These are phyloP conservation scores for Ophiostoma angusticollis DNA, from an alignment of 2,329 filamentous ascomycete species.

Conservation along the genomic window DNA sequence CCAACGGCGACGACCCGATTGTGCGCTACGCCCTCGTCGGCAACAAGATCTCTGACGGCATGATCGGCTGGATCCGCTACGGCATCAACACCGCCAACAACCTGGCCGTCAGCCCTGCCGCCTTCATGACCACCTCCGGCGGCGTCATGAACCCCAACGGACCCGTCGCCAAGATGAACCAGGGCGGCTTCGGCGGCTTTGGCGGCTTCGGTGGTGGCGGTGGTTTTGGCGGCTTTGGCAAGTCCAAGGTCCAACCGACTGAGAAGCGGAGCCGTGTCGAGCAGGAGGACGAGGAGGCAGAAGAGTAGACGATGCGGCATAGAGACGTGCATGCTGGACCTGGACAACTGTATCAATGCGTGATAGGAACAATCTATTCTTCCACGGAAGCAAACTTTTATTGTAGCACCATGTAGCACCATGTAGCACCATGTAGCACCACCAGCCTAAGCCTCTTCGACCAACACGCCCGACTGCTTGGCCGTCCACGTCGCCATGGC, in stretches of 20 bases:
- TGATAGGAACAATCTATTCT: too few relatives aligned
- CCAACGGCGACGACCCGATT: conserved; percentile 41
- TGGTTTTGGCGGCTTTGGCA: neutral
- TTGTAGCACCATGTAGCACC: too few relatives aligned
- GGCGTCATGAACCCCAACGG: conserved; percentile 13
- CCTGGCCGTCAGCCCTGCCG: conserved; percentile 11
- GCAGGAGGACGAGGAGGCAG: neutral
- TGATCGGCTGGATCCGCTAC: conserved; percentile 41
- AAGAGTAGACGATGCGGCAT: too few relatives aligned
- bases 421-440: too few relatives aligned
- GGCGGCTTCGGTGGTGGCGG: conserved; percentile 4
- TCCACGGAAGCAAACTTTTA: too few relatives aligned
- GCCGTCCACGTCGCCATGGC: conserved; percentile 42
- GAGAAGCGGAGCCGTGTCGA: too few relatives aligned
- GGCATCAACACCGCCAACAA: conserved; percentile 27
- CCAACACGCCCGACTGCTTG: conserved; percentile 28
- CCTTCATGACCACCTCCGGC: conserved; percentile 10
- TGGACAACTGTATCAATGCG: too few relatives aligned
- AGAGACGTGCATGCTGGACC: too few relatives aligned
- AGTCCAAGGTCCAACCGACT: too few relatives aligned
- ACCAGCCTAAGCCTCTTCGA: too few relatives aligned
- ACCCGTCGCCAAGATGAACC: conserved; percentile 7
- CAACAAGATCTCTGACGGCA: conserved; percentile 34
- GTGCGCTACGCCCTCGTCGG: conserved; percentile 45
- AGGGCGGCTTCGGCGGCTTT: neutral